Base-by-base conservation (phyloP, 192 early-diverging fungal genomes). In the Allomyces macrogynus region DNA sequence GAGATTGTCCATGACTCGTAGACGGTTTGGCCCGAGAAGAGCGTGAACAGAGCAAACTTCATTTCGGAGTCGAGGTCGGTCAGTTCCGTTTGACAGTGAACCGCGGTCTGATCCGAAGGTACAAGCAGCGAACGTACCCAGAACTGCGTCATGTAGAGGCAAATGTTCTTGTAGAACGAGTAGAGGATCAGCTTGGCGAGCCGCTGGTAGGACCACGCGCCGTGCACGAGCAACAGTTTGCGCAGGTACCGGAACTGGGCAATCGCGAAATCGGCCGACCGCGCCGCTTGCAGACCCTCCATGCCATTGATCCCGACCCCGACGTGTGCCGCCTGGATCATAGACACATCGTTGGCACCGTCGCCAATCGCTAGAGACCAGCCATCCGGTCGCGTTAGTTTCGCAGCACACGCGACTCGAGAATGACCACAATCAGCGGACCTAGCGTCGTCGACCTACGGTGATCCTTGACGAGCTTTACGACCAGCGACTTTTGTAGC, bases 271-370 rank as follows among this genome's bases (percentile, higher is more conserved):
- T 98, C 95, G 10, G 89, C 84, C 1, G 95, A 90, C 88, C 91
- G 93, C 42, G 90, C 78, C 5, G 95, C 95, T 69, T 95, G 93
- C 43, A 88, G 74, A 9, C 84, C 85, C 71, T 84, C 81, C 66
- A 77, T 82, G 14, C 95, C 95, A 61, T 82, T 88, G 69, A 99
- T 99, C 62, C 95, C 95, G 16, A 99, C 84, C 61, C 95, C 95
- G 25, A 97, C 92, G 68, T 97, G 92, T 20, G 94, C 94, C 11
- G 92, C 95, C 71, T 99, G 95, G 70, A 99, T 99, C 95, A 99
- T 99, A n/a, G 86, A 87, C 0, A 99, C 93, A 70, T 99, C 95
- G 70, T 99, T 99, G 32, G 95, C 95, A 40, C 95, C 95, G 74
- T 99, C 95, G 57, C 95, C 95, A 72, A 99, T 99, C 1, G 95